phyloP scores from a whole-genome alignment of 1,284 basidiomycete species.

The Fomitiporia mediterranea region DNA sequence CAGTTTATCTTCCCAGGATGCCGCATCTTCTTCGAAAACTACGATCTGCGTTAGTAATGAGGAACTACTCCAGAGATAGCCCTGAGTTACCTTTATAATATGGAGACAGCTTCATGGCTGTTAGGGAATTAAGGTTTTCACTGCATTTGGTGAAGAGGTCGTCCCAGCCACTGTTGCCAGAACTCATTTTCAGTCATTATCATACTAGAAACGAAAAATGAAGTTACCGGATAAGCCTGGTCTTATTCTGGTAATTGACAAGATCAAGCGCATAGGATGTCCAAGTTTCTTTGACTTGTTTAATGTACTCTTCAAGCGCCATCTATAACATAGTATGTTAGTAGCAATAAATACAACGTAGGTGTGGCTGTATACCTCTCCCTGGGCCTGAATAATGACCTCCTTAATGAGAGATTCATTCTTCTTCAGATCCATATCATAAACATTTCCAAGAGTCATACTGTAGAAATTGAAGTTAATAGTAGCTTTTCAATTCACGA shows the following conservation, averaged over 20 bases:
- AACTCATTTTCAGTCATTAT: not conserved
- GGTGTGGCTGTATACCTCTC: slow-evolving; percentile 58
- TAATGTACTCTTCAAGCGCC: slow-evolving; percentile 92
- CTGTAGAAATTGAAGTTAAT: slow-evolving; percentile 36
- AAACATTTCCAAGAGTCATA: slow-evolving; percentile 95
- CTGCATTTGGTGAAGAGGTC: slow-evolving; percentile 95
- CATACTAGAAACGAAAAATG: not conserved
- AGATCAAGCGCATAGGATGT: slow-evolving; percentile 93
- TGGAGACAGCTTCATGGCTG: slow-evolving; percentile 95
- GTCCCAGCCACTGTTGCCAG: slow-evolving; percentile 82
- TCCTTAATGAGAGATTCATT: slow-evolving; percentile 92
- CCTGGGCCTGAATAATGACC: slow-evolving; percentile 95
- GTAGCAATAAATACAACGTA: not conserved
- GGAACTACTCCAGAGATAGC: not conserved
- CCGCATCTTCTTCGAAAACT: slow-evolving; percentile 94
- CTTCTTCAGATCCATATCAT: slow-evolving; percentile 93
- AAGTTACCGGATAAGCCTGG: slow-evolving; percentile 84
- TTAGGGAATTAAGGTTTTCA: slow-evolving; percentile 93
- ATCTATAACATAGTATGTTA: slow-evolving; percentile 45
- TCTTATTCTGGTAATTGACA: slow-evolving; percentile 99
- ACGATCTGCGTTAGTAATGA: slow-evolving; percentile 14
- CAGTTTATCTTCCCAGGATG: slow-evolving; percentile 92
- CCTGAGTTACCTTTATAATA: slow-evolving; percentile 79
- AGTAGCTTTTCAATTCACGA: not conserved
- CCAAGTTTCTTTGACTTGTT: slow-evolving; percentile 96